Base-by-base conservation (phyloP, 495 filamentous ascomycete species). In the Penicillium arizonense region DNA sequence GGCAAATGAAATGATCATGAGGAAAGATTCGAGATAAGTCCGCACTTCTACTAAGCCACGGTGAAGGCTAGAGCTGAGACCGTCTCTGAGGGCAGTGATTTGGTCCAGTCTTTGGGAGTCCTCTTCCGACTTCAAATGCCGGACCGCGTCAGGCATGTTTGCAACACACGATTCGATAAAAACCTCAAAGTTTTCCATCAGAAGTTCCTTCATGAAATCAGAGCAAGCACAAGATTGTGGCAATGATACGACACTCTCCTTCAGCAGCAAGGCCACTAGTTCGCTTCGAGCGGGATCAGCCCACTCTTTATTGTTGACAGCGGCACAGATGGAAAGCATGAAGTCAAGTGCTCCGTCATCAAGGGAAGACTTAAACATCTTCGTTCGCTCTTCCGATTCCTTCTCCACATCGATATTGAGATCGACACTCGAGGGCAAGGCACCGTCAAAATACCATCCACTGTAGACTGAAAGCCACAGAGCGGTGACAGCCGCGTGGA, bases 381-480 rank as follows among this genome's bases (percentile, higher is more conserved):
- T 83, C 4, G 84, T 82, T 38, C 88, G 83, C 53, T 82, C 77
- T 36, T 82, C 80, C 21, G 84, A 82, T 67, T 94, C 90, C 30
- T 77, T 77, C 42, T 83, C 79, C 5, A 82, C 68, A 53, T 87
- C 80, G 55, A 82, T 74, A 1, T 79, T 14, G 77, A 71, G 21
- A 82, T 65, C n/a, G 77, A 71, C 4, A 74, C 76, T 23, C 76
- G 73, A 39, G 76, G 75, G 47, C 75, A 50, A 13, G 48, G 24
- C 71, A 47, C 85, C 78, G 57, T 96, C 92, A 53, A 86, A 76
- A 64, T 90, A 96, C 77, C 88, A 91, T 12, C 86, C 89, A 64
- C 89, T 96, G 67, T 96, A 96, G 50, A 96, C 90, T 39, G 88
- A 85, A 34, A 97, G 79, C 94, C 94, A 99, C 77, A 87, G 87